Base-by-base conservation (phyloP, 2,329 filamentous ascomycete genomes). In the Fusarium duplospermum region DNA sequence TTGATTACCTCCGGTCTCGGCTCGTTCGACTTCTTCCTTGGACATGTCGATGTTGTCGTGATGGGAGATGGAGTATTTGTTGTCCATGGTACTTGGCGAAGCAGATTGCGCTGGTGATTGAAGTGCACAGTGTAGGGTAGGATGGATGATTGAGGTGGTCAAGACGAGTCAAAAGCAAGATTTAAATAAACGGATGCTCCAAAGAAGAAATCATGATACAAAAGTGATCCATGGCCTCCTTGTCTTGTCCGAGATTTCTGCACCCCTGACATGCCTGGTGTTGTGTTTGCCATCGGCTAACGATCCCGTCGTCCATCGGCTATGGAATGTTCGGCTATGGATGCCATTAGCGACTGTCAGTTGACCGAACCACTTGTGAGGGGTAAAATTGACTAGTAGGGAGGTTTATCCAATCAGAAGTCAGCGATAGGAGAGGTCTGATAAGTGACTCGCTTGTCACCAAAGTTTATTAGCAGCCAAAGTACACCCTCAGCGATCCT, bases 1-100 rank as follows among this genome's bases (percentile, higher is more conserved):
- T 1, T 14, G 6, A 14, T 69, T 22, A 3, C 40, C 31, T 9
- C 38, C 60, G 0, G 50, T 54, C 0, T 71, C 67, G 4, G 42
- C 13, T 40, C 57, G 40, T 2, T 71, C 64, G 1, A 72, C 20
- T 1, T 71, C 45, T 6, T 69, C 63, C 13, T 67, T 68, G n/a
- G 71, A 8, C 45, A 69, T 20, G 42, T 14, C 13, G 13, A 22
- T 14, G 3, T 16, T 35, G 20, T 58, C 50, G 52, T 42, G 11
- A 20, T 58, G 36, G 13, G 50, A 33, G 2, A 27, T 11, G 45
- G 11, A 2, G 14, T 70, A 16, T 57, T 18, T 62, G 18, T 40
- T 33, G 7, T 42, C 2, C 60, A 73, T 71, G 31, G 4, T 42
- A 4, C 11, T 11, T 7, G 31, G 8, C 4, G 6, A 27, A 27